Conservation (phyloP, 148 eudicot species). For the Rhododendron ovatum region DNA sequence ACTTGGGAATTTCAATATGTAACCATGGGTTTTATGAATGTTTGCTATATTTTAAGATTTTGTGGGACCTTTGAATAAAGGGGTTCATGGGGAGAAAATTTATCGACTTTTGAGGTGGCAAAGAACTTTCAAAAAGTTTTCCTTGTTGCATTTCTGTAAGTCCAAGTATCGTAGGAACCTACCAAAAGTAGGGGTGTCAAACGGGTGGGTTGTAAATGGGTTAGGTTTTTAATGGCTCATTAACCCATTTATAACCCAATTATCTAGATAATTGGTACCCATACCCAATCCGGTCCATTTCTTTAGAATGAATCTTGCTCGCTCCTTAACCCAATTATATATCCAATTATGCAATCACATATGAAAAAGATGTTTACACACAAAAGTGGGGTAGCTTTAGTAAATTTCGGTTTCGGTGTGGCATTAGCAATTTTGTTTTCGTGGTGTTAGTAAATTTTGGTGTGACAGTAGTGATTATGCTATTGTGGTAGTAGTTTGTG, state of each 20-base stretch:
- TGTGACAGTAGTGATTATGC: background rate
- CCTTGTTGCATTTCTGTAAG: background rate
- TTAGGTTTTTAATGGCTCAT: background rate
- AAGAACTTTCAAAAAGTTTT: background rate
- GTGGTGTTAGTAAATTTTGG: background rate
- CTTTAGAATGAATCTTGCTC: background rate
- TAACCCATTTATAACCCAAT: background rate
- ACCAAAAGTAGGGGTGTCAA: background rate
- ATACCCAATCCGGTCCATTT: background rate
- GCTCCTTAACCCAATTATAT: background rate
- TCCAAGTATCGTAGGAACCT: too few relatives aligned
- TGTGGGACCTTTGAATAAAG: background rate
- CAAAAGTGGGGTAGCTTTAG: background rate
- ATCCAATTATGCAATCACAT: background rate
- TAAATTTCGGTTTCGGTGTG: background rate
- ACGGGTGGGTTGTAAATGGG: background rate
- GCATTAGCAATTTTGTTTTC: background rate
- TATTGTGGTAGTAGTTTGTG: background rate
- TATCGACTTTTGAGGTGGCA: background rate
- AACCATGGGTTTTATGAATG: background rate
- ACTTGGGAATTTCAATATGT: background rate
- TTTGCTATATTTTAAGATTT: background rate
- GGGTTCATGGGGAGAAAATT: background rate
- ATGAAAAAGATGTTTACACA: background rate
- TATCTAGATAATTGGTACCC: background rate